Conservation (phyloP, 202 grass and related monocot genomes). For the Setaria viridis region DNA sequence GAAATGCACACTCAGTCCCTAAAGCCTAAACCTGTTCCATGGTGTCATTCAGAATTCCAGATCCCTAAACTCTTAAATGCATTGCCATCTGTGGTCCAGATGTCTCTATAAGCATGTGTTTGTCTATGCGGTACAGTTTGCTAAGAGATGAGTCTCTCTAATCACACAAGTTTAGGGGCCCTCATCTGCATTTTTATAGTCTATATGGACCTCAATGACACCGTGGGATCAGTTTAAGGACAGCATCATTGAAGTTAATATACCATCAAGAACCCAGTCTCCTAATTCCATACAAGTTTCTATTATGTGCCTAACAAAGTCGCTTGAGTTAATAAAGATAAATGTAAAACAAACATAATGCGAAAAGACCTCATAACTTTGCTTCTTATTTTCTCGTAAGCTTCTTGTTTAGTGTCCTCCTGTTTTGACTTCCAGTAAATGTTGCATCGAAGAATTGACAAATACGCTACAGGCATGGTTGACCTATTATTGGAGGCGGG, state of each 20-base stretch:
- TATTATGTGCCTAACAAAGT: slow-evolving; percentile 1
- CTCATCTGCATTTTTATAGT: background rate
- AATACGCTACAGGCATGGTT: slow-evolving; percentile 80
- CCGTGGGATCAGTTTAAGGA: background rate
- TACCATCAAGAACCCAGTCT: background rate
- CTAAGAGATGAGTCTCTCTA: background rate
- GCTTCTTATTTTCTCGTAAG: background rate
- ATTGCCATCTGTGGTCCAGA: background rate
- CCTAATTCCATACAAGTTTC: background rate
- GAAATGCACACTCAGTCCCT: background rate
- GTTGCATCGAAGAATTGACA: slow-evolving; percentile 3
- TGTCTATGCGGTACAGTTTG: background rate
- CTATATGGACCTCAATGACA: background rate
- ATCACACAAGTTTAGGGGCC: background rate
- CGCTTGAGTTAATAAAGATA: slow-evolving; percentile 20
- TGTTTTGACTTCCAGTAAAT: slow-evolving; percentile 28
- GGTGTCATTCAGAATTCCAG: background rate
- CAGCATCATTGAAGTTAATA: background rate
- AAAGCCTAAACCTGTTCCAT: background rate
- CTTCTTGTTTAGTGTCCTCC: background rate
- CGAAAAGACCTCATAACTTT: background rate
- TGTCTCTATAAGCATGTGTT: background rate
- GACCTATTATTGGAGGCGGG: slow-evolving; percentile 87
- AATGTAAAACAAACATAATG: slow-evolving; percentile 20
- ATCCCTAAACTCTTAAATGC: background rate